Conservation (phyloP, 495 filamentous ascomycete species). For the Copromyces sp. region DNA sequence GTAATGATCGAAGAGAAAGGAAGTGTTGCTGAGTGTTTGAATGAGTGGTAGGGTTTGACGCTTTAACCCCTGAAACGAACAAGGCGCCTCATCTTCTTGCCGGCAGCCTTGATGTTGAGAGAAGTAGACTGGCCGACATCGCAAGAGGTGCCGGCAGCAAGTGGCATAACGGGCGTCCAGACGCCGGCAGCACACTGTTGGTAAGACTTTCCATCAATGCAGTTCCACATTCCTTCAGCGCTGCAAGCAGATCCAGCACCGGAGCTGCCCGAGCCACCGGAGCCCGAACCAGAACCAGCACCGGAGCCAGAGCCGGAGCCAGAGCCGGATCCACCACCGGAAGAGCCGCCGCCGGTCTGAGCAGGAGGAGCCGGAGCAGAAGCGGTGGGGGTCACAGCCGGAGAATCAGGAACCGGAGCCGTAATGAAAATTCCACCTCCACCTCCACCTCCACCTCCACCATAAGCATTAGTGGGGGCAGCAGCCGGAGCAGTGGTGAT, state of each 20-base stretch:
- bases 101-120: slow-evolving; percentile 20
- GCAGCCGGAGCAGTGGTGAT: slow-evolving; percentile 1
- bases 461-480: slow-evolving; percentile 3
- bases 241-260: slow-evolving; percentile 26
- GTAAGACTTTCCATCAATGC: slow-evolving; percentile 29
- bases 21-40: background rate
- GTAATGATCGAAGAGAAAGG: background rate
- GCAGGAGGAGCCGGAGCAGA: background rate
- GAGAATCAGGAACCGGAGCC: slow-evolving; percentile 17
- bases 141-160: slow-evolving; percentile 32
- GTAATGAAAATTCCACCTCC: slow-evolving; percentile 61
- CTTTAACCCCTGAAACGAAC: slow-evolving; percentile 21
- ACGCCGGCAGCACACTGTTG: slow-evolving; percentile 35
- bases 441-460: slow-evolving; percentile 38
- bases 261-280: slow-evolving; percentile 11
- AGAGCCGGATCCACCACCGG: slow-evolving; percentile 1
- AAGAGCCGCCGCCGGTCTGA: background rate
- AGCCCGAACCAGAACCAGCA: slow-evolving; percentile 11
- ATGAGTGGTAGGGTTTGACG: background rate
- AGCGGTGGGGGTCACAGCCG: background rate
- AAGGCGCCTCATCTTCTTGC: slow-evolving; percentile 16
- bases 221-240: slow-evolving; percentile 36
- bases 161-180: slow-evolving; percentile 28
- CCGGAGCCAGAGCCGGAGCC: slow-evolving; percentile 4
- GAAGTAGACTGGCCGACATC: slow-evolving; percentile 19